These are phyloP conservation scores for Monilinia fructigena DNA, from an alignment of 2,329 filamentous ascomycete genomes.

Conservation along the genomic window DNA sequence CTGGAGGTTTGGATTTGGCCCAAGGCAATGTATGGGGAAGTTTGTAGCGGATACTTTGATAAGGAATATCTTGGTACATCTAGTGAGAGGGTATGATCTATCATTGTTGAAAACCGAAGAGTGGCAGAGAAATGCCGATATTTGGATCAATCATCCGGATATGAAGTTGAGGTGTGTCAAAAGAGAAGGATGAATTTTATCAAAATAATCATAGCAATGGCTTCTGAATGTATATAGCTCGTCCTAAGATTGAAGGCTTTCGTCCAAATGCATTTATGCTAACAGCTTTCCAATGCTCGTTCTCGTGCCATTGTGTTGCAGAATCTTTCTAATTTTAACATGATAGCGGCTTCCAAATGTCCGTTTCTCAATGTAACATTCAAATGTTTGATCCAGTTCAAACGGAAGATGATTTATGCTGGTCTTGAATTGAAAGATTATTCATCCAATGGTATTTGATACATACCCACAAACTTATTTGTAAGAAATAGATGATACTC, in stretches of 20 bases:
- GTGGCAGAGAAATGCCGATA: conserved; percentile 18
- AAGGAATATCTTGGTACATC: conserved; percentile 24
- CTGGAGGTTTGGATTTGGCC: conserved; percentile 49
- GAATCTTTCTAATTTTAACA: not conserved
- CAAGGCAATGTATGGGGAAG: conserved; percentile 46
- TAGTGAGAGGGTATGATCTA: conserved; percentile 16
- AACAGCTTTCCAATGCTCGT: not conserved
- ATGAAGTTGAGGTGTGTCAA: conserved; percentile 21
- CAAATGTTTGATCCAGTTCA: not conserved
- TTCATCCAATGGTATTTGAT: not conserved
- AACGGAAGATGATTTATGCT: not conserved
- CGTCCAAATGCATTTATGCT: not conserved
- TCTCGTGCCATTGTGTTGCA: not conserved
- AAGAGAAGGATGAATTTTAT: conserved; percentile 5
- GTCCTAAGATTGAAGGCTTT: not conserved
- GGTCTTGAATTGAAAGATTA: not conserved
- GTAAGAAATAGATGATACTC: not conserved
- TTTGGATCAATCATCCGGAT: conserved; percentile 23
- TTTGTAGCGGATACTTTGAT: conserved; percentile 44
- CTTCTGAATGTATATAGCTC: not conserved
- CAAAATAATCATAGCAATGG: not conserved
- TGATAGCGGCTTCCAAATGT: not conserved
- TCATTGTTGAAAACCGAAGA: conserved; percentile 5
- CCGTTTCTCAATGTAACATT: not conserved
- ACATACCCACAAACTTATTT: not conserved